Evolutionary conservation across 2,329 filamentous ascomycete genomes (phyloP), one percentile per base, ranked within the genome.

Genomic region (Blastomyces percursus): DNA sequence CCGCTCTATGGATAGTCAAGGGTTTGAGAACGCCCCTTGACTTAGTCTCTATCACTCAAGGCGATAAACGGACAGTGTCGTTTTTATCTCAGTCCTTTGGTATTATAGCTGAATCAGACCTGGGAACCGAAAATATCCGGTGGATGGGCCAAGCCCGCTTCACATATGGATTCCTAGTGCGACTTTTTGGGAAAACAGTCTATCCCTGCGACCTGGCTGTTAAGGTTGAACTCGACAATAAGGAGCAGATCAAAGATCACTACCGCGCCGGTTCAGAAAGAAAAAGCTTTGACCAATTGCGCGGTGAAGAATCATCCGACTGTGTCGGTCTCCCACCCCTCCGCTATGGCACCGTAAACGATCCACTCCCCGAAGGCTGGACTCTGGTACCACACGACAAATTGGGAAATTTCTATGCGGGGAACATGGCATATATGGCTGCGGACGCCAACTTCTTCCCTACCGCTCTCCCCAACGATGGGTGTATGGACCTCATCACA

Each of bases 341-440:
- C 46, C 82, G 84, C 69, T 96, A 90, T 69, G 94, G 94, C 59
- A 93, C 90, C 0, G 78, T 94, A 63, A 84, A 85, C 60, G 90
- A 95, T 68, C 81, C 87, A 19, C 73, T 97, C 0, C 92, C 91
- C 0, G 77, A 83, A 1, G 87, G 84, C 55, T 99, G 94, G 91
- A 81, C 88, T 64, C 77, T 88, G 24, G 77, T 88, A 2, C 84
- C 88, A 0, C 83, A 88, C 66, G 85, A 94, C 65, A 90, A 87
- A 38, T 79, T 99, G 62, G 91, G 91, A 56, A 96, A 90, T 70
- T 96, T 99, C 73, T 97, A 95, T 76, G 89, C 87, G 40, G 94
- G 94, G 65, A 99, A 96, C 73, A 95, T 97, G 87, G 86, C 89
- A 30, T 95, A 88, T 75, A 93, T 99, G 90, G 87, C 92, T 0